These are phyloP conservation scores for Lentinus polychrous DNA, from an alignment of 1,284 basidiomycete genomes.

Conservation along the genomic window DNA sequence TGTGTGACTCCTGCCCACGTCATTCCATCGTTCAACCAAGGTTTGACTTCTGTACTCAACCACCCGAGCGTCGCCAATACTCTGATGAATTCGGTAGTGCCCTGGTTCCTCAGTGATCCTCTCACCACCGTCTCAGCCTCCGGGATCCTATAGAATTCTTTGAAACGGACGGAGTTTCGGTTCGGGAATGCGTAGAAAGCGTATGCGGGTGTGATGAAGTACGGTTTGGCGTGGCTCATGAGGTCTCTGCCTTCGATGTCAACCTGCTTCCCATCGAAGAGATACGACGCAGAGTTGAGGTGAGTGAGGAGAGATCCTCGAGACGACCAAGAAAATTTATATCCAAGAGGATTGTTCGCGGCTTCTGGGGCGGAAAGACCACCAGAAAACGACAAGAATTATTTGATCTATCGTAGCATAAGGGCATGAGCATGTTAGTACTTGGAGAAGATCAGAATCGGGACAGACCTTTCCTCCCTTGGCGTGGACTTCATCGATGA, in stretches of 20 bases:
- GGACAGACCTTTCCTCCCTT: constrained; percentile 97
- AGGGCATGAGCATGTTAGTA: too few relatives aligned
- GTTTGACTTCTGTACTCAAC: constrained; percentile 73
- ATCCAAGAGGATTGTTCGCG: constrained; percentile 93
- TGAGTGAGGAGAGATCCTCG: constrained; percentile 94
- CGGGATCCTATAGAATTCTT: constrained; percentile 83
- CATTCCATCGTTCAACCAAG: constrained; percentile 70
- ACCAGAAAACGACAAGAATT: constrained; percentile 96
- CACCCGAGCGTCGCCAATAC: constrained; percentile 87
- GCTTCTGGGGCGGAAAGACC: constrained; percentile 90
- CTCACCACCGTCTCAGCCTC: constrained; percentile 92
- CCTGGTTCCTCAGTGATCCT: constrained; percentile 94
- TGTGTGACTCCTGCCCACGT: constrained; percentile 83
- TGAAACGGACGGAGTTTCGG: constrained; percentile 90
- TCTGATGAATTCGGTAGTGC: constrained; percentile 96
- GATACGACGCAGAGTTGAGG: constrained; percentile 87
- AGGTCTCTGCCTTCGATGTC: constrained; percentile 67
- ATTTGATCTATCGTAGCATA: too few relatives aligned
- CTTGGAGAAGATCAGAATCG: too few relatives aligned
- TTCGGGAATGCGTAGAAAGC: constrained; percentile 98
- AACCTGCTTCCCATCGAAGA: constrained; percentile 58
- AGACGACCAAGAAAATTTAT: constrained; percentile 99
- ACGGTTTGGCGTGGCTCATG: constrained; percentile 86
- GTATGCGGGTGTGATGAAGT: constrained; percentile 93
- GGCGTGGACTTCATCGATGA: constrained; percentile 88